Evolutionary conservation across 345 rosid genomes (phyloP).

Genomic region (Citrus inodora): DNA sequence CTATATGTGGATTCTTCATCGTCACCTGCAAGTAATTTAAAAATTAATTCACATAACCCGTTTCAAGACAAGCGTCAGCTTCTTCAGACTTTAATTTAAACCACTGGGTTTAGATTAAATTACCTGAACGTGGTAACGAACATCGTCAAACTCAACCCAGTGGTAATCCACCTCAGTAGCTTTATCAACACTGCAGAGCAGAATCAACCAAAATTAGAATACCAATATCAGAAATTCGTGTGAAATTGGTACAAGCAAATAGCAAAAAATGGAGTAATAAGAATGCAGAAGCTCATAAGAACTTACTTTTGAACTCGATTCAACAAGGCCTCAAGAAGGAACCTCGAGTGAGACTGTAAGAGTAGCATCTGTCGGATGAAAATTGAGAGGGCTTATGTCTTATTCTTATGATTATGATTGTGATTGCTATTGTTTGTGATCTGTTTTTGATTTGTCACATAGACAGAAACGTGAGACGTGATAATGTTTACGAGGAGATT

Average conservation of each 20-base stretch:
- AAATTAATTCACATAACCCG: background rate
- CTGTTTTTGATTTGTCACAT: background rate
- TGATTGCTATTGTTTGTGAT: background rate
- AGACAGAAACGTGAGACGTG: background rate
- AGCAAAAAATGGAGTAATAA: background rate
- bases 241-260: background rate
- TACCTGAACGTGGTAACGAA: constrained; percentile 96
- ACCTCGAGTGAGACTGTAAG: constrained; percentile 85
- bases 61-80: background rate
- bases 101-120: background rate
- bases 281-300: background rate
- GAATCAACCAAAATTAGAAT: constrained; percentile 1
- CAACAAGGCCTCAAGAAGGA: constrained; percentile 79
- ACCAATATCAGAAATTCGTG: background rate
- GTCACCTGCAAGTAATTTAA: constrained; percentile 55
- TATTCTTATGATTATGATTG: background rate
- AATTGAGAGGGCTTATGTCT: background rate
- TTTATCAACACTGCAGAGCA: constrained; percentile 72
- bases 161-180: constrained; percentile 87
- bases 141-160: constrained; percentile 92
- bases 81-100: too few relatives aligned
- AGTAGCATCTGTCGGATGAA: constrained; percentile 53
- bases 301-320: constrained; percentile 75
- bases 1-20: constrained; percentile 71
- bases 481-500: background rate